Conservation (phyloP, 176 grass and related monocot genomes). For the Thinopyrum elongatum region DNA sequence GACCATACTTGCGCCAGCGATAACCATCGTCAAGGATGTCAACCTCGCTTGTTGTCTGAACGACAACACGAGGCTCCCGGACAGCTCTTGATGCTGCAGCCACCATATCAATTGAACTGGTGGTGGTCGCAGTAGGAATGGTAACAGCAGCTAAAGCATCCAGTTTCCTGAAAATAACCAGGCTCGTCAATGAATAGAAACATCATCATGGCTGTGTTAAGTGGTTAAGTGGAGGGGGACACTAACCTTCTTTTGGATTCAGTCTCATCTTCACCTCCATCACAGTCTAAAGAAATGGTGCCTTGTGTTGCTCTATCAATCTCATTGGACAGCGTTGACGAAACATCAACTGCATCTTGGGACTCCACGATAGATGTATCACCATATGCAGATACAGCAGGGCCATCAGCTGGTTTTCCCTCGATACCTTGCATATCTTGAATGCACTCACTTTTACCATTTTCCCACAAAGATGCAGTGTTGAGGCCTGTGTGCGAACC, state of each 20-base stretch:
- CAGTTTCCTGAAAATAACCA: slow-evolving; percentile 65
- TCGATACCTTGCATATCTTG: slow-evolving; percentile 49
- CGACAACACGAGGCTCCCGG: slow-evolving; percentile 88
- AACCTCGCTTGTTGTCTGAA: slow-evolving; percentile 97
- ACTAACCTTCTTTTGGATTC: slow-evolving; percentile 93
- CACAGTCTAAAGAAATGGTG: slow-evolving; percentile 45
- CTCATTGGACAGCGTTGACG: slow-evolving; percentile 78
- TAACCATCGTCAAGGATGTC: slow-evolving; percentile 99
- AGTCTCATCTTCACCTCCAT: slow-evolving; percentile 75
- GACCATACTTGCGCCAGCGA: slow-evolving; percentile 98
- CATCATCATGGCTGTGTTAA: not conserved
- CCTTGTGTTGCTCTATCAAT: slow-evolving; percentile 69
- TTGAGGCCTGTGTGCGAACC: slow-evolving; percentile 27
- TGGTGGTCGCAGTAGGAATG: slow-evolving; percentile 12
- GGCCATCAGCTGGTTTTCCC: slow-evolving; percentile 30
- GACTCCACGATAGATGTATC: slow-evolving; percentile 46
- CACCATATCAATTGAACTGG: slow-evolving; percentile 72
- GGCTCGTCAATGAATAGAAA: slow-evolving; percentile 11
- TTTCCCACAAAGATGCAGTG: slow-evolving; percentile 39
- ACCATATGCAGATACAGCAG: slow-evolving; percentile 28
- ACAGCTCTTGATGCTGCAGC: slow-evolving; percentile 72
- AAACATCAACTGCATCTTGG: slow-evolving; percentile 64
- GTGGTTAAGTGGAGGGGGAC: not conserved
- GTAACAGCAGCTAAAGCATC: slow-evolving; percentile 49
- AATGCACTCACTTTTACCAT: slow-evolving; percentile 37